Evolutionary conservation across 352 stramenopile genomes (phyloP), one percentile per base, ranked within the genome.

Genomic region (Phytophthora nicotianae): DNA sequence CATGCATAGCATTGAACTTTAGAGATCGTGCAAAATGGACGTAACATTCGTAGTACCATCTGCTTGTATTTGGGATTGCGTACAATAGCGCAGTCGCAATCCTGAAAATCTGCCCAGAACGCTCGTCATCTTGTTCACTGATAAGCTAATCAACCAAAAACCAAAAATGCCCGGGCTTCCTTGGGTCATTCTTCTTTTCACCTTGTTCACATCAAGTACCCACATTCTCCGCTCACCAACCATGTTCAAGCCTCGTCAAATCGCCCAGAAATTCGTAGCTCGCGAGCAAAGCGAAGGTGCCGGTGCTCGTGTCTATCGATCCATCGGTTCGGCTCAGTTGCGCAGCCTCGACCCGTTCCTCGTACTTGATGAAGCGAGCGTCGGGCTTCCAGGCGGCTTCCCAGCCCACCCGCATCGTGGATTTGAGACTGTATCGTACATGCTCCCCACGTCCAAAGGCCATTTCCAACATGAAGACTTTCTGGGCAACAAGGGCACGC

Each of bases 401-500:
- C 87, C 90, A 0, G 72, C 88, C 23, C 92, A 98, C 78, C 88
- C 89, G 19, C 92, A 98, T 73, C 72, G 88, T 45, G 91, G 91
- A 29, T 98, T 97, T 67, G 77, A 96, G 46, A 97, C 90, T 2
- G 73, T 98, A 5, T 97, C 93, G 20, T 97, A 96, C 71, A 75
- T 93, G 59, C 65, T 97, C 23, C 77, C 74, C 11, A 54, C 62
- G 16, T 79, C 70, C 45, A 74, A 91, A 59, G 91, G 93, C 46
- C 79, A 88, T 24, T 90, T 97, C 66, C 58, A 69, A 6, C 91
- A 98, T 72, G 72, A 92, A 38, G 91, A 98, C 76, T 94, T 86
- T 48, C 52, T 76, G 2, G 72, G 77, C 42, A 74, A 86, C 62
- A 75, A 81, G 37, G 74, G 74, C 29, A 54, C 72, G 48, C 46